Percentiles rank a stretch among this genome's conserved stretches.
These are phyloP conservation scores for Daldinia childiae DNA, from an alignment of 495 filamentous ascomycete species.

Conservation along the genomic window DNA sequence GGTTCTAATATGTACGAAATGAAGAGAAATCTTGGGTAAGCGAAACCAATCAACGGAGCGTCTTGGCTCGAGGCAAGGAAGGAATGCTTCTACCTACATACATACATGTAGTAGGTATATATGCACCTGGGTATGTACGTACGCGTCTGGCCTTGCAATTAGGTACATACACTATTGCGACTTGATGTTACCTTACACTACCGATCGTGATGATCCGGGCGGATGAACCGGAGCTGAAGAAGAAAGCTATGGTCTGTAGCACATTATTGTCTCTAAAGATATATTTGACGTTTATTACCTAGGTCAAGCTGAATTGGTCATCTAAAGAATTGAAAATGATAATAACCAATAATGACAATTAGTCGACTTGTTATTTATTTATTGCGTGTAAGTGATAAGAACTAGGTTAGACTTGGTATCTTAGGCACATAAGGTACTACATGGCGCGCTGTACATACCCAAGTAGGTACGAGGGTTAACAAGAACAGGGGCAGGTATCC, in stretches of 20 bases:
- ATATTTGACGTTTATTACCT: background rate
- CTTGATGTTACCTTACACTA: slow-evolving; percentile 29
- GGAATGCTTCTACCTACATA: too few species aligned
- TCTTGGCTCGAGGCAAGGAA: slow-evolving; percentile 30
- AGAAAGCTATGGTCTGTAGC: slow-evolving; percentile 4
- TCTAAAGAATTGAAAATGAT: background rate
- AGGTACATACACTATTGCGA: too few species aligned
- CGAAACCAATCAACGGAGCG: slow-evolving; percentile 7
- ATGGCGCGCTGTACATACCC: background rate
- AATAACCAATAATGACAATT: too few species aligned
- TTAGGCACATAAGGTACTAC: too few species aligned
- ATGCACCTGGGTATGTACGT: background rate
- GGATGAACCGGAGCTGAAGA: slow-evolving; percentile 20
- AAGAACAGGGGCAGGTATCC: slow-evolving; percentile 19
- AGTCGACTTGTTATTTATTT: background rate
- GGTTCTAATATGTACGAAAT: slow-evolving; percentile 29
- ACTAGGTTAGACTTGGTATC: background rate
- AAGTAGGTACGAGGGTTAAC: background rate
- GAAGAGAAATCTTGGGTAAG: slow-evolving; percentile 17
- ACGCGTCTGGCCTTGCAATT: slow-evolving; percentile 1
- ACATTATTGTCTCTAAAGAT: background rate
- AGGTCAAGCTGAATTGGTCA: background rate
- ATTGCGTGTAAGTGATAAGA: background rate
- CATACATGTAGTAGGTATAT: too few species aligned
- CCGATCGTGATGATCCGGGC: slow-evolving; percentile 33